Evolutionary conservation across 305 asterid genomes (phyloP).

Genomic region (Solanum hybrid): DNA sequence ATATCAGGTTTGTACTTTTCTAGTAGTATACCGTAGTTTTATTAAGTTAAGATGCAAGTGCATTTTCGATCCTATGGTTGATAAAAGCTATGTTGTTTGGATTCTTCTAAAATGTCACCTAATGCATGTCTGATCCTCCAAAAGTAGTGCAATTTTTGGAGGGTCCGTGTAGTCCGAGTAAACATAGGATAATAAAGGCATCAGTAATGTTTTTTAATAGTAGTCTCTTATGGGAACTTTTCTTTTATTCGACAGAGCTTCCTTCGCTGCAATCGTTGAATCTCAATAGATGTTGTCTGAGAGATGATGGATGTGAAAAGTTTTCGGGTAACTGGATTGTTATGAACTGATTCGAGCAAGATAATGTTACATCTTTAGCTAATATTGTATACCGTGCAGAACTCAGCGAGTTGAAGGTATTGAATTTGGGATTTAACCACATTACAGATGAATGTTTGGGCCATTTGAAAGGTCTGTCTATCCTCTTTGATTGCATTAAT

Average conservation of each 20-base stretch:
- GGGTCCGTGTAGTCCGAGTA: neutral
- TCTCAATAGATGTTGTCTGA: conserved; percentile 19
- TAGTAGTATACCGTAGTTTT: neutral
- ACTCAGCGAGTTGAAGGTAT: neutral
- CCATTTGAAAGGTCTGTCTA: neutral
- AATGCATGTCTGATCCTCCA: neutral
- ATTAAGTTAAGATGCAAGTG: neutral
- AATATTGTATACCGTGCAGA: neutral
- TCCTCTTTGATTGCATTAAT: neutral
- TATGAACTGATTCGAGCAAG: neutral
- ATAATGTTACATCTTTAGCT: neutral
- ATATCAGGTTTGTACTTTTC: neutral
- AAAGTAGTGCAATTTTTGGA: neutral
- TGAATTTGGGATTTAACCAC: conserved; percentile 1
- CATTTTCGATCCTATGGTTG: neutral
- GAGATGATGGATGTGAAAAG: conserved; percentile 22
- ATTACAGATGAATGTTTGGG: conserved; percentile 3
- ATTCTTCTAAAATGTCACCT: neutral
- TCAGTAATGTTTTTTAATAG: too few relatives aligned
- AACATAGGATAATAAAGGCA: neutral
- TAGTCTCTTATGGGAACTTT: too few relatives aligned
- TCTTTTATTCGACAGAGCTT: conserved; percentile 18
- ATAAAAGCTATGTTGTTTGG: neutral
- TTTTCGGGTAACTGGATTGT: conserved; percentile 10
- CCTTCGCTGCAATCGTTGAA: conserved; percentile 14